Percentiles rank a stretch among this genome's conserved stretches.
These are phyloP conservation scores for Eutrema yunnanense DNA, from an alignment of 345 rosid genomes.

Conservation along the genomic window DNA sequence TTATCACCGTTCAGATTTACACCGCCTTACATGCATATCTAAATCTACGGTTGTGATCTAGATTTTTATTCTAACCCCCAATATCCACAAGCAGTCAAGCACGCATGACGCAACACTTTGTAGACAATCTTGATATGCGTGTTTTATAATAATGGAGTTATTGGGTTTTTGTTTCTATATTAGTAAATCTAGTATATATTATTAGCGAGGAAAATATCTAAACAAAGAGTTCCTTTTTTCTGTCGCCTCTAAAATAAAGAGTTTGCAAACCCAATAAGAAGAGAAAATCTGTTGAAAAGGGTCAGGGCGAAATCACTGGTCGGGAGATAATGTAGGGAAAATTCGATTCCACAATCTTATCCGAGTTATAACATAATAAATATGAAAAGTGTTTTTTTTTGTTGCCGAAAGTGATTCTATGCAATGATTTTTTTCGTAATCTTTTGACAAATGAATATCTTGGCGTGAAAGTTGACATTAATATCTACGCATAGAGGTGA, in stretches of 20 bases:
- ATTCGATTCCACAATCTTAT: neutral
- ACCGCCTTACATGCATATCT: neutral
- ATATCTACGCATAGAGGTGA: too few species aligned
- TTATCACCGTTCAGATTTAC: slow-evolving; percentile 6
- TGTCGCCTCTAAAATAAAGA: too few species aligned
- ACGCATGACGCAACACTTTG: neutral
- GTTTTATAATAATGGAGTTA: neutral
- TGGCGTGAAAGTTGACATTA: neutral
- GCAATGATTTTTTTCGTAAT: neutral
- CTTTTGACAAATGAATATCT: neutral
- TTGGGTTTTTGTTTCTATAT: neutral
- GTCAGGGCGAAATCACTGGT: neutral
- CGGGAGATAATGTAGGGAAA: neutral
- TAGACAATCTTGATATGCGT: neutral
- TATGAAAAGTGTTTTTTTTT: neutral
- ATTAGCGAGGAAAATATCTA: neutral
- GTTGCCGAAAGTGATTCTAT: neutral
- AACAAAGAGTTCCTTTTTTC: too few species aligned
- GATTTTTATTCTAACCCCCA: neutral
- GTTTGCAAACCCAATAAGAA: neutral
- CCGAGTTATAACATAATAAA: neutral
- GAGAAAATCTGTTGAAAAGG: neutral
- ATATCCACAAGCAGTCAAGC: neutral
- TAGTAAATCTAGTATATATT: neutral
- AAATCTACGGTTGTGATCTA: slow-evolving; percentile 10